These are phyloP conservation scores for Diversispora epigaea DNA, from an alignment of 192 early-diverging fungal species.

Conservation along the genomic window DNA sequence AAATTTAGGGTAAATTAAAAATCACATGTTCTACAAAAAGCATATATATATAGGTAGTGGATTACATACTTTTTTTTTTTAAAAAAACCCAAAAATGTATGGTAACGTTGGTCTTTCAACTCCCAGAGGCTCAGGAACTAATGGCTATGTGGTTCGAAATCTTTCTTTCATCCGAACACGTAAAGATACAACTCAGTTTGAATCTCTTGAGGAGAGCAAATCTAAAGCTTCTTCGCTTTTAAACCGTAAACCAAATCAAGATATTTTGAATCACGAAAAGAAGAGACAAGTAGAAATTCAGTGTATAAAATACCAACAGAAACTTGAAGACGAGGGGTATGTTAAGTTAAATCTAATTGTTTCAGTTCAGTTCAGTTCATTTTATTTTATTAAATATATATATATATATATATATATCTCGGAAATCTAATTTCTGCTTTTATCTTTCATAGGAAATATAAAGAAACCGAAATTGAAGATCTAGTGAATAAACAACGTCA, in stretches of 20 bases:
- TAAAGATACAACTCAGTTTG: slow-evolving; percentile 37
- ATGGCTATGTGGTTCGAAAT: slow-evolving; percentile 94
- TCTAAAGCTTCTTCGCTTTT: slow-evolving; percentile 35
- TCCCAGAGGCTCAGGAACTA: slow-evolving; percentile 86
- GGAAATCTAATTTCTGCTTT: neutral
- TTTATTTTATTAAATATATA: neutral
- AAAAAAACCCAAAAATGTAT: slow-evolving; percentile 14
- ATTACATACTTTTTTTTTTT: neutral
- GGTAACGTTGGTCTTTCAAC: slow-evolving; percentile 65
- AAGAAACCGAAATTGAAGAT: slow-evolving; percentile 62
- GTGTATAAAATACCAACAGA: slow-evolving; percentile 75
- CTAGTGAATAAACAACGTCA: slow-evolving; percentile 61
- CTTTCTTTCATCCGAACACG: slow-evolving; percentile 66
- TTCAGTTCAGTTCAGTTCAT: neutral
- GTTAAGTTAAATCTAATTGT: neutral
- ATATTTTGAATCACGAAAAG: slow-evolving; percentile 81
- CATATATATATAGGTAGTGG: no score
- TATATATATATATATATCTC: no score
- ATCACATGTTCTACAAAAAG: no score
- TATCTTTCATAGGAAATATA: slow-evolving; percentile 45
- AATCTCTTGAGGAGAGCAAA: slow-evolving; percentile 43
- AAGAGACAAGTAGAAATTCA: slow-evolving; percentile 87
- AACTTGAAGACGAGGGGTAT: slow-evolving; percentile 75
- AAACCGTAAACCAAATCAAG: slow-evolving; percentile 65
- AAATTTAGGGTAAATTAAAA: no score